Base-by-base conservation (phyloP, 768 basidiomycete species). In the Naganishia onofrii region DNA sequence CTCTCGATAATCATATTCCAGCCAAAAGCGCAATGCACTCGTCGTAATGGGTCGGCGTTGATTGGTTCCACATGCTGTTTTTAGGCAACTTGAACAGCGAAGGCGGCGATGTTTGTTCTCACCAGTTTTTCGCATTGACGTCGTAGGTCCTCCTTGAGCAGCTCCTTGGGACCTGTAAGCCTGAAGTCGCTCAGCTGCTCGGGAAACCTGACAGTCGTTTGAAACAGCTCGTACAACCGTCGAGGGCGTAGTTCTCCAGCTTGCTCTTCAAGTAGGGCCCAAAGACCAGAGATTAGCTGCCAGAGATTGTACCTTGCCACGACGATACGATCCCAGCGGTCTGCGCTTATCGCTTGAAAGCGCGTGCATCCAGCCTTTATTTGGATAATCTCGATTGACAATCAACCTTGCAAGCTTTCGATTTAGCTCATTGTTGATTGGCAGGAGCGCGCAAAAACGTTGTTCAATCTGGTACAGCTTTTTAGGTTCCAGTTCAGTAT, bases 401-500 rank as follows among this genome's bases (percentile, higher is more conserved):
- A 26, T 51, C 48, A 51, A 51, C 23, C 48, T 17, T 46, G 7
- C 13, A n/a, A n/a, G n/a, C n/a, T 26, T 51, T 51, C 19, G 48
- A 51, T 51, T 51, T 51, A 51, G 48, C 48, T 51, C 48, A 51
- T 51, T 51, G 48, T 51, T 51, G 48, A 51, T 51, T 51, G 48
- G 48, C n/a, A 26, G 48, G 23, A 21, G 23, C n/a, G 48, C 48
- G 48, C 23, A n/a, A 7, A n/a, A 51, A 51, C 3, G 48, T 21
- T 51, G 48, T 21, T 15, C 6, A 51, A n/a, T n/a, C 23, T n/a
- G 48, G 23, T 51, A 51, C 23, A 51, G 48, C 48, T 23, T 42
- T 42, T 42, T 42, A 8, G 48, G 48, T 51, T 51, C 48, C 48
- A 42, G 42, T 42, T 42, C 48, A 23, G 23, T 51, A 51, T 23